Percentiles rank a stretch among this genome's conserved stretches.
Evolutionary conservation across 306 rosid genomes (phyloP).

Genomic region (Quercus dentata): DNA sequence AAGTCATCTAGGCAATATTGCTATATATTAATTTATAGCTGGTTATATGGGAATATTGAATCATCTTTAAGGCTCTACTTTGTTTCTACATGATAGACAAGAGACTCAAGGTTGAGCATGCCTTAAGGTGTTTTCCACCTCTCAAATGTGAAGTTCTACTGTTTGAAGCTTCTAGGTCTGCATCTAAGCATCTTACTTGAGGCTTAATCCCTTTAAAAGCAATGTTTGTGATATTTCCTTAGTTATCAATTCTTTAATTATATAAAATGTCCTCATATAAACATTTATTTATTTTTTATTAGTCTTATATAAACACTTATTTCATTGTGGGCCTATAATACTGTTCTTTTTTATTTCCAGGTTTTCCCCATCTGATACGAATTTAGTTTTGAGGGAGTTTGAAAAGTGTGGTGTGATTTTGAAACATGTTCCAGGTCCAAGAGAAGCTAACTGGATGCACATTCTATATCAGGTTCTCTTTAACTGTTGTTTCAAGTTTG

Average conservation of each 20-base stretch:
- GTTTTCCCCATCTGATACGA: constrained; percentile 84
- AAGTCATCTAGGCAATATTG: too few relatives aligned
- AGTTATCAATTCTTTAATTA: not conserved
- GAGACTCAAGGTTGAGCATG: not conserved
- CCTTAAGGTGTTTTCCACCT: not conserved
- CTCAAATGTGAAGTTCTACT: not conserved
- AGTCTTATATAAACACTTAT: not conserved
- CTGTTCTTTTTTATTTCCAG: constrained; percentile 40
- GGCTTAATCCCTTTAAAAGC: not conserved
- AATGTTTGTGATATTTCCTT: constrained; percentile 6
- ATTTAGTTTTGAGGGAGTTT: constrained; percentile 84
- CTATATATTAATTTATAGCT: not conserved
- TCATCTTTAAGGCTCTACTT: not conserved
- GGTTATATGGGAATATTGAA: not conserved
- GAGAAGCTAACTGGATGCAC: constrained; percentile 96
- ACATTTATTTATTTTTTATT: not conserved
- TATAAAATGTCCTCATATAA: not conserved
- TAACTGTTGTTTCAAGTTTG: constrained; percentile 9
- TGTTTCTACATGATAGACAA: not conserved
- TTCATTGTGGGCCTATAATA: not conserved
- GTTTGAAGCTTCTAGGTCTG: constrained; percentile 13
- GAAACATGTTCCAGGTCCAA: constrained; percentile 93
- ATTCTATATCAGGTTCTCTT: constrained; percentile 73
- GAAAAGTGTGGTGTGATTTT: constrained; percentile 93
- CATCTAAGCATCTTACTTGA: not conserved